These are phyloP conservation scores for Xylaria sp. DNA, from an alignment of 2,329 filamentous ascomycete species.

Conservation along the genomic window DNA sequence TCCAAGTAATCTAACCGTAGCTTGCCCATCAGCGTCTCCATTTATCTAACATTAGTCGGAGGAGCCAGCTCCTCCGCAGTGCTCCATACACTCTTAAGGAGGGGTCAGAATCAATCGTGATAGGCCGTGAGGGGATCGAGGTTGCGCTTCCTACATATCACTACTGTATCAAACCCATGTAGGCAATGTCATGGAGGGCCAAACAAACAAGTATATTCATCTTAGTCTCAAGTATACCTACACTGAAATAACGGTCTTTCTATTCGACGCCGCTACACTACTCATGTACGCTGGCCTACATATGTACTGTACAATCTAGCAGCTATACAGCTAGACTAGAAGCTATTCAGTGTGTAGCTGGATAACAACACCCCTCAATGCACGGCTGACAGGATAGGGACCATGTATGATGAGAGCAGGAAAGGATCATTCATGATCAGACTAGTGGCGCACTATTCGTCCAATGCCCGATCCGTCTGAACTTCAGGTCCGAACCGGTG, in stretches of 20 bases:
- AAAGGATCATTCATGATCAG: conserved; percentile 7
- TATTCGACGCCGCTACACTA: background rate
- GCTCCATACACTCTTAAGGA: conserved; percentile 16
- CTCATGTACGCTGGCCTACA: background rate
- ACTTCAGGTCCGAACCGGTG: conserved; percentile 7
- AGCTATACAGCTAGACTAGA: background rate
- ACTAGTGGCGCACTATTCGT: conserved; percentile 4
- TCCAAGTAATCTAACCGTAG: background rate
- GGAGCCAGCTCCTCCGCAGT: conserved; percentile 6
- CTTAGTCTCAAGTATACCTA: background rate
- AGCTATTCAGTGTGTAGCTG: background rate
- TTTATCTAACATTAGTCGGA: conserved; percentile 1
- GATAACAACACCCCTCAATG: conserved; percentile 4
- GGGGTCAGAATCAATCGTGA: conserved; percentile 18
- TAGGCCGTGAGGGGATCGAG: conserved; percentile 15
- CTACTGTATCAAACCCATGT: conserved; percentile 22
- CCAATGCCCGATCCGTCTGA: background rate
- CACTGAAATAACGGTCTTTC: background rate
- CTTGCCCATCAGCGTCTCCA: conserved; percentile 2
- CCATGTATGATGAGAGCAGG: background rate
- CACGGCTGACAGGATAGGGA: conserved; percentile 6
- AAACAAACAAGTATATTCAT: background rate
- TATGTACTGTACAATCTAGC: background rate
- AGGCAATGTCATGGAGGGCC: conserved; percentile 5
- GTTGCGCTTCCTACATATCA: background rate